Evolutionary conservation across 306 rosid genomes (phyloP).

Genomic region (Sphenostylis stenocarpa): DNA sequence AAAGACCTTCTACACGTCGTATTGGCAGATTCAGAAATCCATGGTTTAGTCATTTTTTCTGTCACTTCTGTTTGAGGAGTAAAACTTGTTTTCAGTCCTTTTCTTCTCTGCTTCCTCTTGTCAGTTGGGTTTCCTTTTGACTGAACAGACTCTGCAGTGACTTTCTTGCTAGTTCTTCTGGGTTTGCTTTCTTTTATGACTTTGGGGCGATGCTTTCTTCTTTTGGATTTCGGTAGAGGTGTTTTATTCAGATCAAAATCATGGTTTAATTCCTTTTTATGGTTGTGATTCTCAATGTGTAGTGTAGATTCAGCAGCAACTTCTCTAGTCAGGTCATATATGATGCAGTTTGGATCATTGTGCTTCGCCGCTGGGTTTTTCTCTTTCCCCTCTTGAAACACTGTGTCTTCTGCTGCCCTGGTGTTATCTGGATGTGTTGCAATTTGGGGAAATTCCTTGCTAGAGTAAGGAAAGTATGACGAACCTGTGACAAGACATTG

Average conservation of each 20-base stretch:
- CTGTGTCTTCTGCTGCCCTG: conserved; percentile 35
- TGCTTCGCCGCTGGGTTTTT: conserved; percentile 21
- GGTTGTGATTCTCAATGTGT: conserved; percentile 44
- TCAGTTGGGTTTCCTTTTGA: conserved; percentile 41
- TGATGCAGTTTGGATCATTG: conserved; percentile 23
- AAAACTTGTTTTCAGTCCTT: conserved; percentile 33
- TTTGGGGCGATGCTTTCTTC: conserved; percentile 88
- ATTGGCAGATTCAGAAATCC: conserved; percentile 33
- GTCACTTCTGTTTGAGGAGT: conserved; percentile 40
- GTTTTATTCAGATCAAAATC: conserved; percentile 49
- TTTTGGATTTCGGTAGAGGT: conserved; percentile 50
- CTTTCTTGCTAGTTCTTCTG: conserved; percentile 41
- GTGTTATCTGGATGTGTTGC: conserved; percentile 53
- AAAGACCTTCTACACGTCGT: conserved; percentile 67
- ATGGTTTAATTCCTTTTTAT: conserved; percentile 39
- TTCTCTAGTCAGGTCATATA: conserved; percentile 25
- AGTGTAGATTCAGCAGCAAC: conserved; percentile 44
- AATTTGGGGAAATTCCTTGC: conserved; percentile 35
- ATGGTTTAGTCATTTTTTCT: conserved; percentile 24
- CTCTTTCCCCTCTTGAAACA: too few species aligned
- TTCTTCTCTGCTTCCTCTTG: conserved; percentile 58
- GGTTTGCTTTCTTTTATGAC: conserved; percentile 75
- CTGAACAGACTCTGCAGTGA: conserved; percentile 45
- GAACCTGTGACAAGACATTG: conserved; percentile 40
- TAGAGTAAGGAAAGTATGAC: conserved; percentile 22